A percentile compares a stretch with the other conserved stretches of the same genome.
Conservation (phyloP, 73 alveolate genomes). For the Tetrahymena malaccensis region DNA sequence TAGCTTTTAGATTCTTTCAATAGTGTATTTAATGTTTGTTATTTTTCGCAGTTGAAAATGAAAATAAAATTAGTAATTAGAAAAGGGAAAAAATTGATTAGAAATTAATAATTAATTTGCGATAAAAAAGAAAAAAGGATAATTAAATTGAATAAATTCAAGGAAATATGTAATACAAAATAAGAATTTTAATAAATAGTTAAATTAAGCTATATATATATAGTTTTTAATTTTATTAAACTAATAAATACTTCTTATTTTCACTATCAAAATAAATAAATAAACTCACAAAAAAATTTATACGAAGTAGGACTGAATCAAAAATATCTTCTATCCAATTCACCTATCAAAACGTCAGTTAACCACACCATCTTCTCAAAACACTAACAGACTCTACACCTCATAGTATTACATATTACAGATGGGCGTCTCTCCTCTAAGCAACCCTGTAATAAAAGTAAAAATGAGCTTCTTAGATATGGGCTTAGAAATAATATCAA, state of each 20-base stretch:
- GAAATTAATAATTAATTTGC: neutral
- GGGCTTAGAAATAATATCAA: neutral
- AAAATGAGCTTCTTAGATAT: neutral
- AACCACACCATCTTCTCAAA: neutral
- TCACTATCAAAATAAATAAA: neutral
- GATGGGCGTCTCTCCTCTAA: neutral
- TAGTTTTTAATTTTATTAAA: neutral
- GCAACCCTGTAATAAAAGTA: neutral
- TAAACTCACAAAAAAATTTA: neutral
- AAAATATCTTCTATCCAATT: neutral
- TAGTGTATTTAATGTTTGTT: neutral
- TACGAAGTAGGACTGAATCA: neutral
- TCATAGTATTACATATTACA: neutral
- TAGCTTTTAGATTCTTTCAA: neutral
- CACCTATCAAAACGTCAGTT: neutral
- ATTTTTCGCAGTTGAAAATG: neutral
- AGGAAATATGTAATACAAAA: neutral
- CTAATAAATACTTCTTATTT: neutral
- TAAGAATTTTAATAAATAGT: neutral
- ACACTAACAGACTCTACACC: neutral
- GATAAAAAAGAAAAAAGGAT: neutral
- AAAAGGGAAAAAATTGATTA: neutral
- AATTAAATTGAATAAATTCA: neutral
- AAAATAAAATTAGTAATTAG: neutral
- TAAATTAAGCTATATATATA: neutral